A percentile compares a stretch with the other conserved stretches of the same genome.
Conservation (phyloP, 345 rosid genomes). For the Murraya koenigii region DNA sequence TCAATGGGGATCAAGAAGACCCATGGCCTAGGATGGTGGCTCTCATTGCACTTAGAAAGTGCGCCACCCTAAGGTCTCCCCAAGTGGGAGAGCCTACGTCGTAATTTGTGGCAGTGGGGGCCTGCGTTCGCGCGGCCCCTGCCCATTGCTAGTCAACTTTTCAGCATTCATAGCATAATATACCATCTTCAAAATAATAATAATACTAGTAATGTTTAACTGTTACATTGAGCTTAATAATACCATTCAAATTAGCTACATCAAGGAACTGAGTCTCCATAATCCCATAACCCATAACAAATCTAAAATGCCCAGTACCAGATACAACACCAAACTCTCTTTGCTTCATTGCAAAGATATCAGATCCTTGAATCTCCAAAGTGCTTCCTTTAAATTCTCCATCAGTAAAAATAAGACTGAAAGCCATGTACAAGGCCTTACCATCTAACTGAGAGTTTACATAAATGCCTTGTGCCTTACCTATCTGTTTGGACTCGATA, state of each 20-base stretch:
- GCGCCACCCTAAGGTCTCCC: conserved; percentile 13
- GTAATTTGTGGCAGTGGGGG: conserved; percentile 31
- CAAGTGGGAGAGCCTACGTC: conserved; percentile 34
- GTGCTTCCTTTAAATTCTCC: conserved; percentile 40
- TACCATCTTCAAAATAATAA: background rate
- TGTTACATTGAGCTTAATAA: conserved; percentile 38
- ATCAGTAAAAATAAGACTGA: conserved; percentile 33
- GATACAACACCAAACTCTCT: conserved; percentile 46
- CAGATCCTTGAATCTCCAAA: conserved; percentile 46
- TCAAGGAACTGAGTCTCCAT: conserved; percentile 42
- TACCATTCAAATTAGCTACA: conserved; percentile 31
- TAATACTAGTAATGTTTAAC: conserved; percentile 25
- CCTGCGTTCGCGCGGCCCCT: conserved; percentile 25
- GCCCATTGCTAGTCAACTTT: background rate
- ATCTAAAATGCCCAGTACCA: conserved; percentile 41
- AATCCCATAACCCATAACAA: conserved; percentile 40
- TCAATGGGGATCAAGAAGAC: conserved; percentile 2
- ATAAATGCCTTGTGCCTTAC: conserved; percentile 45
- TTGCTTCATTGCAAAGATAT: conserved; percentile 32
- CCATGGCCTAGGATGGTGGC: conserved; percentile 10
- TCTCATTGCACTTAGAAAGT: conserved; percentile 4
- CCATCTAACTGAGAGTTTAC: conserved; percentile 46
- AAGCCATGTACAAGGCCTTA: conserved; percentile 40
- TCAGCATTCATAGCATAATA: no score
- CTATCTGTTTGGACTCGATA: conserved; percentile 34